Conservation (phyloP, 2,329 filamentous ascomycete genomes). For the Hypoxylon sp. region DNA sequence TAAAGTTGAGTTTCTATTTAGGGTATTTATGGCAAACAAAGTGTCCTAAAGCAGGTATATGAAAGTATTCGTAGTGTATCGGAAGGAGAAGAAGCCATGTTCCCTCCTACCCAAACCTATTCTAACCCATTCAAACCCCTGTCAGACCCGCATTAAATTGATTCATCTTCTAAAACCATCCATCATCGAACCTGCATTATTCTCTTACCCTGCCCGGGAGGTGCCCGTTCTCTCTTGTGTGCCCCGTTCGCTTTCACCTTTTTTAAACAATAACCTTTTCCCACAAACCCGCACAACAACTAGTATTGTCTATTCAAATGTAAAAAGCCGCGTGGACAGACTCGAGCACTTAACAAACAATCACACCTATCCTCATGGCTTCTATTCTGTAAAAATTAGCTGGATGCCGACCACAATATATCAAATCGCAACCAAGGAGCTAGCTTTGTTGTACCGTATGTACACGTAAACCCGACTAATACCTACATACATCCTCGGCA, state of each 20-base stretch:
- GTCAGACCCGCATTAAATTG: constrained; percentile 42
- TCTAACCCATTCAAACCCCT: constrained; percentile 9
- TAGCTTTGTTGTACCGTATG: constrained; percentile 26
- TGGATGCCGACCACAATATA: constrained; percentile 27
- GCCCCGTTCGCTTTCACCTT: constrained; percentile 27
- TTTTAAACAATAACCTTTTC: constrained; percentile 38
- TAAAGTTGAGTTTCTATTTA: constrained; percentile 6
- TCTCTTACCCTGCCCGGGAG: constrained; percentile 9
- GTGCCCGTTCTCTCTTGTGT: constrained; percentile 3
- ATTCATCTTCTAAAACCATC: constrained; percentile 39
- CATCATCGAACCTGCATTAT: constrained; percentile 32
- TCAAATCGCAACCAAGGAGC: constrained; percentile 21
- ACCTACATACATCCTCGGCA: constrained; percentile 23
- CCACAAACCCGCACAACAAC: constrained; percentile 25
- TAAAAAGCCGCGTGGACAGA: constrained; percentile 21
- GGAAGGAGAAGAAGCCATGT: constrained; percentile 30
- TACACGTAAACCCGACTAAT: constrained; percentile 27
- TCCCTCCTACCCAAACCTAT: constrained; percentile 4
- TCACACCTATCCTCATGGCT: constrained; percentile 6
- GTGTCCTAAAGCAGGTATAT: constrained; percentile 36
- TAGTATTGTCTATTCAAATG: constrained; percentile 27
- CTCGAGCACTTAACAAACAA: constrained; percentile 18
- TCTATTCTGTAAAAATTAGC: constrained; percentile 26
- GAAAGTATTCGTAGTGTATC: constrained; percentile 23
- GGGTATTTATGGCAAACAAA: constrained; percentile 12